Conservation (phyloP, 2,329 filamentous ascomycete species). For the Fusarium citri region DNA sequence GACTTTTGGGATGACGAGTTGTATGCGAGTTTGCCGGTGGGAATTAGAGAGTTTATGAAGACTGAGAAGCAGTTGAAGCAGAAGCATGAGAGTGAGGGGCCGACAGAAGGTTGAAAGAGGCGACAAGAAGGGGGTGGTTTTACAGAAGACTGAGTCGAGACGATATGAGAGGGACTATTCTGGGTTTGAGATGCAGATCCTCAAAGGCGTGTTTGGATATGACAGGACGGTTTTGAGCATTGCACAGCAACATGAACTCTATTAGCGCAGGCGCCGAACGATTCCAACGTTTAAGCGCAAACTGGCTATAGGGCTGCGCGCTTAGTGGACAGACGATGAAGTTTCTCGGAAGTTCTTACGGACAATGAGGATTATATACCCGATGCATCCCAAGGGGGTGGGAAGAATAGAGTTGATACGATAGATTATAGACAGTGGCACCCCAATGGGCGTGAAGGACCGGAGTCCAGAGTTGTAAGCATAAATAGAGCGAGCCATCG, state of each 20-base stretch:
- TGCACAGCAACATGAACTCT: background rate
- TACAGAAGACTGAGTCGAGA: background rate
- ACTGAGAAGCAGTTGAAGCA: slow-evolving; percentile 91
- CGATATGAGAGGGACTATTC: background rate
- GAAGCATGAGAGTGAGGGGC: slow-evolving; percentile 72
- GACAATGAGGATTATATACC: background rate
- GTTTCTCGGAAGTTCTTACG: background rate
- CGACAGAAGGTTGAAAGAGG: slow-evolving; percentile 52
- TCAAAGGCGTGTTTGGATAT: no score
- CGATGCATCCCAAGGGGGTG: background rate
- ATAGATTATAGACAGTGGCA: background rate
- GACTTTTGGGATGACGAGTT: slow-evolving; percentile 73
- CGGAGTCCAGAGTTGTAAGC: background rate
- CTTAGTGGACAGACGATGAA: background rate
- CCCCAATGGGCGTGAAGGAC: background rate
- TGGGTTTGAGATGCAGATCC: no score
- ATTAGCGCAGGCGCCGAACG: background rate
- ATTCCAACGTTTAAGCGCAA: background rate
- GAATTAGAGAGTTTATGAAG: slow-evolving; percentile 97
- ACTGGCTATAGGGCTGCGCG: background rate
- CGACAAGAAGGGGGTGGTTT: background rate
- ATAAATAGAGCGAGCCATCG: background rate
- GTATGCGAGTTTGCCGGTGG: slow-evolving; percentile 86
- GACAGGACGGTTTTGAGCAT: background rate
- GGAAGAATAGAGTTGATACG: background rate